Percentiles rank a stretch among this genome's conserved stretches.
These are phyloP conservation scores for Colletotrichum zoysiae DNA, from an alignment of 2,329 filamentous ascomycete species.

Conservation along the genomic window DNA sequence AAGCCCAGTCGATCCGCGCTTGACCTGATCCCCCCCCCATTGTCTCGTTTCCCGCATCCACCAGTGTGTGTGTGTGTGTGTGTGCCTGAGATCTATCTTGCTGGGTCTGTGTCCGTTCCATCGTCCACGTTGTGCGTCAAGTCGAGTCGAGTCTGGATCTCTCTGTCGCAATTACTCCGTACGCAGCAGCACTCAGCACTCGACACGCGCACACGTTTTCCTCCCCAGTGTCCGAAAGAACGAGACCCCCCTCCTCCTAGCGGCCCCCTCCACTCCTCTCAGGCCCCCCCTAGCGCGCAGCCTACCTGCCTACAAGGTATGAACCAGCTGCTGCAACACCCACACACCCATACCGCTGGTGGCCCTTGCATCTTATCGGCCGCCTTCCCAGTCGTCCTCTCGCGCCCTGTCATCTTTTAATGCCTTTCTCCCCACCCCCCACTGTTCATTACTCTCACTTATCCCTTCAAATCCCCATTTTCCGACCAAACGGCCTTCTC, in stretches of 20 bases:
- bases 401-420: conserved; percentile 31
- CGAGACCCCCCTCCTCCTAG: background rate
- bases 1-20: too few relatives aligned
- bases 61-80: background rate
- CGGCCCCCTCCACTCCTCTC: background rate
- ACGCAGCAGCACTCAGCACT: background rate
- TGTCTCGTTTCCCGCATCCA: background rate
- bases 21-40: background rate
- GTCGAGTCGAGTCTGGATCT: conserved; percentile 17
- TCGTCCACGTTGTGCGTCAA: conserved; percentile 24
- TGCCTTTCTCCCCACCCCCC: conserved; percentile 34
- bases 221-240: background rate
- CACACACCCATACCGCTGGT: background rate
- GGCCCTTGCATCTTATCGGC: conserved; percentile 19
- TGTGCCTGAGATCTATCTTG: conserved; percentile 12
- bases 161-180: background rate
- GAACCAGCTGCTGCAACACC: conserved; percentile 7
- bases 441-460: conserved; percentile 21
- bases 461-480: conserved; percentile 26
- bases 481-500: conserved; percentile 22
- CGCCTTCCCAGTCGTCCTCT: background rate
- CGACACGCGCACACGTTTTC: background rate
- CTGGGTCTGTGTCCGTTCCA: conserved; percentile 3
- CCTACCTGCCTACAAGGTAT: background rate
- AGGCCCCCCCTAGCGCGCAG: conserved; percentile 1